Percentiles rank a stretch among this genome's conserved stretches.
Conservation (phyloP, 177 flowering plant species). For the Vitis hybrid region DNA sequence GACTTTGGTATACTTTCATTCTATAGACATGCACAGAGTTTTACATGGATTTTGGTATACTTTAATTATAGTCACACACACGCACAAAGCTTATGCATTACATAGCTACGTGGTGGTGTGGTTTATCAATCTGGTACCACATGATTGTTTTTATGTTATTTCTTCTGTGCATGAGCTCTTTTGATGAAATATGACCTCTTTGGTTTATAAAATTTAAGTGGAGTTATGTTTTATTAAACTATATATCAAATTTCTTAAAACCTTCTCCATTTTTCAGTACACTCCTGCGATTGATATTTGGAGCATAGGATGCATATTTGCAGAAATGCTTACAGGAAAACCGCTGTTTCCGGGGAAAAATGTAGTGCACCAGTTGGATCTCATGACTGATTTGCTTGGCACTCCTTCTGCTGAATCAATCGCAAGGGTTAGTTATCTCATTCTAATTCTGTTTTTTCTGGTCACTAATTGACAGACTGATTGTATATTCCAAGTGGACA, state of each 20-base stretch:
- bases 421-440: constrained; percentile 49
- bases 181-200: neutral
- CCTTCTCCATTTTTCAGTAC: constrained; percentile 37
- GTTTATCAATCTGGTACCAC: neutral
- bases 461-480: neutral
- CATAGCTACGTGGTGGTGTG: neutral
- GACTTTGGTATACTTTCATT: too few relatives aligned
- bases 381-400: constrained; percentile 74
- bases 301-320: constrained; percentile 88
- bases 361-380: constrained; percentile 74
- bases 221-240: neutral
- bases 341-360: constrained; percentile 76
- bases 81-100: too few relatives aligned
- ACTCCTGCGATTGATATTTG: constrained; percentile 81
- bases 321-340: constrained; percentile 67
- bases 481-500: neutral
- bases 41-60: too few relatives aligned
- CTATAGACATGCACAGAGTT: too few relatives aligned
- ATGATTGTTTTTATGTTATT: neutral
- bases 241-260: neutral
- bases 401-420: constrained; percentile 60
- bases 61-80: too few relatives aligned
- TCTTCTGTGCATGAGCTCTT: neutral
- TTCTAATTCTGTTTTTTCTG: neutral
- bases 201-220: neutral